phyloP scores from a whole-genome alignment of 78 protist genomes.

The Dictyostelium firmibasis region DNA sequence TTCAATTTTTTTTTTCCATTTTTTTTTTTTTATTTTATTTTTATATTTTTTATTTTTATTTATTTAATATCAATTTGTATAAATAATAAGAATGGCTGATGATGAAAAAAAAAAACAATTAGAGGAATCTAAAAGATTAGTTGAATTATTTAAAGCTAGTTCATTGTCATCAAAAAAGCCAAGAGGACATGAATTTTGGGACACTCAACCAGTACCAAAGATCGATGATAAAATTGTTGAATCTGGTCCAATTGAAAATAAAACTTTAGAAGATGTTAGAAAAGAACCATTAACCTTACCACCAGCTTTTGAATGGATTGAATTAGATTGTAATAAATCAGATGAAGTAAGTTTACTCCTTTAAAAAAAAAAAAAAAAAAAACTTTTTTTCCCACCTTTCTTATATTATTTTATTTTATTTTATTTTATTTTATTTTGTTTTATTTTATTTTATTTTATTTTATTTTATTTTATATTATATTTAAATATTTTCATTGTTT shows the following conservation, averaged over 20 bases:
- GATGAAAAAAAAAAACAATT: background rate
- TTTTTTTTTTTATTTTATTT: background rate
- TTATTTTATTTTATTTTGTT: too few species aligned
- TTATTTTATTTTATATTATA: too few species aligned
- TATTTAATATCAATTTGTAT: background rate
- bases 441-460: too few species aligned
- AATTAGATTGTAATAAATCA: constrained; percentile 74
- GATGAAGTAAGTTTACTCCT: constrained; percentile 49
- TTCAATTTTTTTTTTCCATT: background rate
- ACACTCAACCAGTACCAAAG: constrained; percentile 95
- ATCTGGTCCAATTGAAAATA: constrained; percentile 87
- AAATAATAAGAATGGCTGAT: background rate
- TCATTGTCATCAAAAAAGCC: background rate
- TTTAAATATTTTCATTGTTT: background rate
- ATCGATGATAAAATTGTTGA: constrained; percentile 21
- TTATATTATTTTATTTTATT: too few species aligned
- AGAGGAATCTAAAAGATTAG: background rate
- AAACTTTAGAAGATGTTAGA: constrained; percentile 83
- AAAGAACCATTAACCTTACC: constrained; percentile 94
- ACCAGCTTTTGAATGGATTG: constrained; percentile 90
- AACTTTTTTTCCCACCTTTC: too few species aligned
- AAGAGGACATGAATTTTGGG: constrained; percentile 90
- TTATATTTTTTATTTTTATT: background rate
- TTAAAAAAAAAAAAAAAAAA: background rate
- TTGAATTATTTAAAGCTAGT: background rate